Conservation (phyloP, 129 eudicot genomes). For the Flaveria trinervia region DNA sequence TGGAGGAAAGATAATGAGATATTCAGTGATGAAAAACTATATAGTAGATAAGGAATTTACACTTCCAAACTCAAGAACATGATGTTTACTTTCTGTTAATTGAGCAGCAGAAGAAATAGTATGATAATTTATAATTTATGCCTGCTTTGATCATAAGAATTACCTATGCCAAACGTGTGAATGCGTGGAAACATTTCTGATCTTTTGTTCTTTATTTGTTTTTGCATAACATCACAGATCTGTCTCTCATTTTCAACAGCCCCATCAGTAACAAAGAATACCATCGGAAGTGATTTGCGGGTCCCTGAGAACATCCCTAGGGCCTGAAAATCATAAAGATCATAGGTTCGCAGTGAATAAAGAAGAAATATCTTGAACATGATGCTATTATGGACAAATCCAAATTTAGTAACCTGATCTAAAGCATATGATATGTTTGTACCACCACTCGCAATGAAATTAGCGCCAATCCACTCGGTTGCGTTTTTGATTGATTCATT, state of each 20-base stretch:
- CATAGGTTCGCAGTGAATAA: conserved; percentile 3
- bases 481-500: conserved; percentile 52
- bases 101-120: background rate
- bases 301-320: conserved; percentile 58
- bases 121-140: background rate
- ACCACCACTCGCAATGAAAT: conserved; percentile 66
- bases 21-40: too few species aligned
- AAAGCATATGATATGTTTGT: conserved; percentile 74
- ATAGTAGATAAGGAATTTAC: background rate
- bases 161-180: conserved; percentile 89
- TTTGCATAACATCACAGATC: conserved; percentile 56
- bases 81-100: too few species aligned
- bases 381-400: background rate
- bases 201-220: conserved; percentile 39
- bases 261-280: conserved; percentile 84
- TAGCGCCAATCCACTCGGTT: conserved; percentile 60
- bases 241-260: conserved; percentile 80
- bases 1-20: too few species aligned
- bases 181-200: conserved; percentile 58
- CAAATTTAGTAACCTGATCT: conserved; percentile 48
- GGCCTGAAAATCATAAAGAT: conserved; percentile 50
- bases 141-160: background rate
- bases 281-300: conserved; percentile 53
- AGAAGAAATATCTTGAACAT: background rate
- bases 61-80: background rate